Percentiles rank a stretch among this genome's conserved stretches.
phyloP scores from a whole-genome alignment of 257 asterid species.

The Ajuga chamaepitys region DNA sequence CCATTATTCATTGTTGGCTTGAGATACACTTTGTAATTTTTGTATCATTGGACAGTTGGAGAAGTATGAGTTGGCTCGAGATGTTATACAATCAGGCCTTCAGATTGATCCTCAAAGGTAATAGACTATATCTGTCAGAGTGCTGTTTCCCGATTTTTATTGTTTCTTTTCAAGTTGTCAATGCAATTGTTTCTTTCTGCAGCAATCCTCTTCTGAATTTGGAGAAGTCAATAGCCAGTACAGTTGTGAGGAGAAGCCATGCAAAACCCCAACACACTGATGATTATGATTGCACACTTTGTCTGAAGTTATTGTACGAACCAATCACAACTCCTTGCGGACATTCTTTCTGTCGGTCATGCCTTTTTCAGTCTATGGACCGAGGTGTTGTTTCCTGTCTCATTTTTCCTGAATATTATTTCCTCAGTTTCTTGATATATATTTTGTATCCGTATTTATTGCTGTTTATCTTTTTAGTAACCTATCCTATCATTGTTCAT shows the following conservation, averaged over 20 bases:
- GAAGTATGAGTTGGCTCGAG: conserved; percentile 67
- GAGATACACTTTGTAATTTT: not conserved
- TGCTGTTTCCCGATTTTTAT: not conserved
- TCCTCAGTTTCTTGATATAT: not conserved
- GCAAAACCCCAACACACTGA: conserved; percentile 63
- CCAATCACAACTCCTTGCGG: conserved; percentile 98
- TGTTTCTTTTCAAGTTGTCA: not conserved
- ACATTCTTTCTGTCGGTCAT: conserved; percentile 93
- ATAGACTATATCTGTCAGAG: not conserved
- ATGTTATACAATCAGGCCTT: conserved; percentile 66
- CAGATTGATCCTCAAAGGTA: conserved; percentile 71
- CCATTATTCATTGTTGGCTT: not conserved
- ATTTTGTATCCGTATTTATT: not conserved
- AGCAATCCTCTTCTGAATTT: conserved; percentile 61
- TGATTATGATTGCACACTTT: conserved; percentile 94
- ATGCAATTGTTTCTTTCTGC: conserved; percentile 13
- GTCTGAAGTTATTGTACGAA: conserved; percentile 81
- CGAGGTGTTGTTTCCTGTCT: conserved; percentile 46
- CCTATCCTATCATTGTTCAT: not conserved
- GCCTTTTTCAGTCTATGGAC: conserved; percentile 96
- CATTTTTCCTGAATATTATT: conserved; percentile 4
- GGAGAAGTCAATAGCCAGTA: conserved; percentile 37
- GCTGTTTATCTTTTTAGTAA: conserved; percentile 5
- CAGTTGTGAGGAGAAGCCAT: conserved; percentile 44
- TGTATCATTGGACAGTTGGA: conserved; percentile 64